Conservation (phyloP, 2,329 filamentous ascomycete genomes). For the Colletotrichum cordylinicola region DNA sequence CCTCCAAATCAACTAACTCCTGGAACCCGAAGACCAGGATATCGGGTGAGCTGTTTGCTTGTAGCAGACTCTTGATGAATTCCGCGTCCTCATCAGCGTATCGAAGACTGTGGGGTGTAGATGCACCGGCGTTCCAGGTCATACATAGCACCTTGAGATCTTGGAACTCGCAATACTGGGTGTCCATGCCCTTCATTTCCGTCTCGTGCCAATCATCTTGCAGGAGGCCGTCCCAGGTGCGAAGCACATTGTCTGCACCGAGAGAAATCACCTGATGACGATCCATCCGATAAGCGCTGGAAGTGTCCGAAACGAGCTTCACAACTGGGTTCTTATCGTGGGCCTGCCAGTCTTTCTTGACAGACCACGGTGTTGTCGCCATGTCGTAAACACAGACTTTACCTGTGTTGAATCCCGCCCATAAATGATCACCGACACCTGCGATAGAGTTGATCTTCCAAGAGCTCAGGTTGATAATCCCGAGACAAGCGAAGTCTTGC, state of each 20-base stretch:
- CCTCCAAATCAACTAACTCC: conserved; percentile 96
- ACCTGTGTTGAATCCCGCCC: conserved; percentile 94
- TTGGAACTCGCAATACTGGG: conserved; percentile 84
- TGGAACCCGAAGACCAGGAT: conserved; percentile 97
- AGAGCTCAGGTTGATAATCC: conserved; percentile 82
- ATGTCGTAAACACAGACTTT: conserved; percentile 95
- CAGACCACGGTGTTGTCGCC: conserved; percentile 79
- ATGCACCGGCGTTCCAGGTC: conserved; percentile 98
- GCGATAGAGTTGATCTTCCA: conserved; percentile 94
- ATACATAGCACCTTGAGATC: conserved; percentile 81
- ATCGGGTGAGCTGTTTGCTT: conserved; percentile 80
- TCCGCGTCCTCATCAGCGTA: conserved; percentile 72
- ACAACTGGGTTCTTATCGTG: conserved; percentile 80
- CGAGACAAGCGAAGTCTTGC: conserved; percentile 77
- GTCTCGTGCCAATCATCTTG: conserved; percentile 94
- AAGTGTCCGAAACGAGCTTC: conserved; percentile 77
- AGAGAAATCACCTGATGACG: conserved; percentile 85
- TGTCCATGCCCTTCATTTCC: conserved; percentile 84
- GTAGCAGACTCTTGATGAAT: conserved; percentile 83
- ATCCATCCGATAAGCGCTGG: conserved; percentile 85
- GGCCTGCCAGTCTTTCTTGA: conserved; percentile 94
- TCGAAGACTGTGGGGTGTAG: conserved; percentile 83
- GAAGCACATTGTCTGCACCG: conserved; percentile 84
- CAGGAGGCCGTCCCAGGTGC: conserved; percentile 90
- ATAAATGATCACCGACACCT: conserved; percentile 82